Conservation (phyloP, 805 yeast species). For the Wickerhamiella nectarea region DNA sequence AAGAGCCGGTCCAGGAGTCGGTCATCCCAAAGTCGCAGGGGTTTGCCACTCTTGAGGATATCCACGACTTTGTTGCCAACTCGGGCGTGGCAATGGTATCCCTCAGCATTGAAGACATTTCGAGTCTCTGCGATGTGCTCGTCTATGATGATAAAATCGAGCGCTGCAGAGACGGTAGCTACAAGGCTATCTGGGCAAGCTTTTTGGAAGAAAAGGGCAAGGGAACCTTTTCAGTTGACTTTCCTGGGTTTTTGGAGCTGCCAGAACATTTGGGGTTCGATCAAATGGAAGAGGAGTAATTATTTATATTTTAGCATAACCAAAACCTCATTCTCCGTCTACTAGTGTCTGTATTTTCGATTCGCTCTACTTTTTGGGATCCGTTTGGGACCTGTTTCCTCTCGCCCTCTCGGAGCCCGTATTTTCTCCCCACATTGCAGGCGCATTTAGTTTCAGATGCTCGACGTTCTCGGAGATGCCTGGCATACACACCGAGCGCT, state of each 20-base stretch:
- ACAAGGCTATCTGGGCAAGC: constrained; percentile 68
- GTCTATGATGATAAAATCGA: constrained; percentile 80
- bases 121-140: constrained; percentile 75
- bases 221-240: not conserved
- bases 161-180: constrained; percentile 42
- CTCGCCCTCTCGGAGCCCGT: too few species aligned
- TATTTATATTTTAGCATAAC: too few species aligned
- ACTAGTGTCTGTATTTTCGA: too few species aligned
- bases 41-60: constrained; percentile 59
- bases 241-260: constrained; percentile 4
- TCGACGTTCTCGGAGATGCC: not conserved
- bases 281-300: not conserved
- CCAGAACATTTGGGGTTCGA: not conserved
- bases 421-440: not conserved
- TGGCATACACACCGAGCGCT: not conserved
- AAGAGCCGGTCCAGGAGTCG: constrained; percentile 31
- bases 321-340: too few species aligned
- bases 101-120: constrained; percentile 55
- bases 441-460: not conserved
- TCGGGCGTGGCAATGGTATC: constrained; percentile 75
- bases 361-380: too few species aligned
- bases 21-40: constrained; percentile 47
- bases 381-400: too few species aligned
- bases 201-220: constrained; percentile 17
- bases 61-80: constrained; percentile 56